These are phyloP conservation scores for Coniochaeta hoffmannii DNA, from an alignment of 2,329 filamentous ascomycete genomes.

Conservation along the genomic window DNA sequence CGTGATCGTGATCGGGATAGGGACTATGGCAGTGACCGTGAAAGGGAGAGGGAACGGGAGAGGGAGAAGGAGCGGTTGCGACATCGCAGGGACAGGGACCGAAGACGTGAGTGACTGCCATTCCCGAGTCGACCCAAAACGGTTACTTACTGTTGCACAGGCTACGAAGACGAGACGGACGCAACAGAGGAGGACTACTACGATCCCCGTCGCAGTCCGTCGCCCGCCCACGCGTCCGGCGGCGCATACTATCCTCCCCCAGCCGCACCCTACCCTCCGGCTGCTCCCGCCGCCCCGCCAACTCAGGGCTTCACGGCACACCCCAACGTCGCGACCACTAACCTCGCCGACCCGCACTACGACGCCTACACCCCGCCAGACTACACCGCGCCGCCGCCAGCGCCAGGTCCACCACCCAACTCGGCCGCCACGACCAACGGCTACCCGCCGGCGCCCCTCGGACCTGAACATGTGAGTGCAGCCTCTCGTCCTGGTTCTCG, in stretches of 20 bases:
- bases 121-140: slow-evolving; percentile 7
- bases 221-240: slow-evolving; percentile 43
- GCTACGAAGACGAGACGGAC: slow-evolving; percentile 26
- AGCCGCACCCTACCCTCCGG: not conserved
- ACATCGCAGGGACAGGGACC: slow-evolving; percentile 14
- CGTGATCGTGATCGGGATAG: slow-evolving; percentile 15
- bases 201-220: slow-evolving; percentile 28
- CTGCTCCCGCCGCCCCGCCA: slow-evolving; percentile 5
- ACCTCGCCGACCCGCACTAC: slow-evolving; percentile 22
- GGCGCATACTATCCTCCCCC: slow-evolving; percentile 41
- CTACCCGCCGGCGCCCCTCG: slow-evolving; percentile 13
- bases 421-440: slow-evolving; percentile 14
- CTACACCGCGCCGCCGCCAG: slow-evolving; percentile 32
- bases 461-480: slow-evolving; percentile 22
- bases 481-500: slow-evolving; percentile 15
- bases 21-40: slow-evolving; percentile 17
- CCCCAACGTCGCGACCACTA: slow-evolving; percentile 25
- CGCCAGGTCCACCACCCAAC: slow-evolving; percentile 23
- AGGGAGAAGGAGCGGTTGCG: slow-evolving; percentile 14
- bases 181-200: slow-evolving; percentile 22
- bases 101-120: slow-evolving; percentile 22
- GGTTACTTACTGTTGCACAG: slow-evolving; percentile 14
- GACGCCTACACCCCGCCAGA: slow-evolving; percentile 36
- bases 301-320: slow-evolving; percentile 27
- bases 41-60: slow-evolving; percentile 15